Evolutionary conservation across 495 filamentous ascomycete genomes (phyloP).

Genomic region (Neurospora intermedia): DNA sequence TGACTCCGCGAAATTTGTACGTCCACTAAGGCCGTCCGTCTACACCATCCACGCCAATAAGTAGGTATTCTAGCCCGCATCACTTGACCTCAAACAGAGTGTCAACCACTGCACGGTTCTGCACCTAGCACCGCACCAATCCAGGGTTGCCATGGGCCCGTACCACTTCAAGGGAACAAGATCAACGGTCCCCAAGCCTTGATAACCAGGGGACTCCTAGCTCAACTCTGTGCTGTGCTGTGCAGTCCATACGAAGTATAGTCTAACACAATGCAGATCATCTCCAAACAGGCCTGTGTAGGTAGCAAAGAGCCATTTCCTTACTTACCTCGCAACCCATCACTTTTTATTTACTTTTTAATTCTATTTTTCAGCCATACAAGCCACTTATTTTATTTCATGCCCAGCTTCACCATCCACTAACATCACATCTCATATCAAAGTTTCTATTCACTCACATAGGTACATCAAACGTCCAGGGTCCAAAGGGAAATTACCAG

Average conservation of each 20-base stretch:
- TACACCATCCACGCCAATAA: neutral
- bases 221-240: neutral
- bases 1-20: neutral
- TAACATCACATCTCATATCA: no score
- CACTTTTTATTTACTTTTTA: no score
- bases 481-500: neutral
- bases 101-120: neutral
- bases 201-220: neutral
- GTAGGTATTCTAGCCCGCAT: neutral
- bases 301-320: no score
- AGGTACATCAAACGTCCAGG: neutral
- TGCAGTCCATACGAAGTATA: neutral
- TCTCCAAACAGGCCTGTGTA: neutral
- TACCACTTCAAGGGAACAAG: neutral
- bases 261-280: neutral
- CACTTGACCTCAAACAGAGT: neutral
- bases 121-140: neutral
- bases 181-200: neutral
- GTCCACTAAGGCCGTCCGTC: neutral
- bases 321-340: no score
- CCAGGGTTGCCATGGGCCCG: neutral
- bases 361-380: no score
- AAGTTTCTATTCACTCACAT: neutral
- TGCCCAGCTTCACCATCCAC: neutral
- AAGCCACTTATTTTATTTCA: no score